A percentile compares a stretch with the other conserved stretches of the same genome.
Conservation (phyloP, 306 rosid species). For the Malus sylvestris region DNA sequence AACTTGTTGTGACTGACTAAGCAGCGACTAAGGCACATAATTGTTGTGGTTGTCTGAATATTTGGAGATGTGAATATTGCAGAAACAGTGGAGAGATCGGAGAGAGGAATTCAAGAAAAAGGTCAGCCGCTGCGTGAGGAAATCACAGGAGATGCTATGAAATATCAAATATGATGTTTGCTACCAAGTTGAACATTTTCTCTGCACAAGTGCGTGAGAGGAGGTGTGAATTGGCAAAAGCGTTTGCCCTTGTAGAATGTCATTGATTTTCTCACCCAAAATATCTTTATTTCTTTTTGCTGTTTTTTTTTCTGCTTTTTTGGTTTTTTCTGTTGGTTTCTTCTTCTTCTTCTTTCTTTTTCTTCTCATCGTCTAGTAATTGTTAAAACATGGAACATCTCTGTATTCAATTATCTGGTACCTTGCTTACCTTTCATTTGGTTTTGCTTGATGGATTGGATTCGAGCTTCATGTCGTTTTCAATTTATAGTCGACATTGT, state of each 20-base stretch:
- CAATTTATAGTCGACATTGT: too few species aligned
- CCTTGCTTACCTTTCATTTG: not conserved
- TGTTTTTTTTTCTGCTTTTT: not conserved
- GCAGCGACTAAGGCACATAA: not conserved
- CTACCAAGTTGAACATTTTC: not conserved
- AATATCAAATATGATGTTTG: slow-evolving; percentile 3
- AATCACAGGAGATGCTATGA: slow-evolving; percentile 58
- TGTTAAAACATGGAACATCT: slow-evolving; percentile 36
- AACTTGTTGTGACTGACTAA: not conserved
- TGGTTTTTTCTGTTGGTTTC: not conserved
- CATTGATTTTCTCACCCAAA: slow-evolving; percentile 38
- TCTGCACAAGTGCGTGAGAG: slow-evolving; percentile 28
- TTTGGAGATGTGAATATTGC: slow-evolving; percentile 14
- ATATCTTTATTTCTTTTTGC: slow-evolving; percentile 28
- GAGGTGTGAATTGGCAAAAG: slow-evolving; percentile 21
- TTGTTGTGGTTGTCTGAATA: not conserved
- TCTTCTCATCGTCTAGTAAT: slow-evolving; percentile 11
- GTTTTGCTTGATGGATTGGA: not conserved
- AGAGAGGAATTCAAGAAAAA: slow-evolving; percentile 96
- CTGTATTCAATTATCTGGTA: slow-evolving; percentile 38
- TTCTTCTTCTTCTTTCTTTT: not conserved
- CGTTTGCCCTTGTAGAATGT: slow-evolving; percentile 43
- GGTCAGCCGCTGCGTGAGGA: slow-evolving; percentile 90
- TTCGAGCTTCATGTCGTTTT: not conserved
- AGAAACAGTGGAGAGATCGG: slow-evolving; percentile 95